These are phyloP conservation scores for Neofusicoccum ribis DNA, from an alignment of 2,329 filamentous ascomycete species.

Conservation along the genomic window DNA sequence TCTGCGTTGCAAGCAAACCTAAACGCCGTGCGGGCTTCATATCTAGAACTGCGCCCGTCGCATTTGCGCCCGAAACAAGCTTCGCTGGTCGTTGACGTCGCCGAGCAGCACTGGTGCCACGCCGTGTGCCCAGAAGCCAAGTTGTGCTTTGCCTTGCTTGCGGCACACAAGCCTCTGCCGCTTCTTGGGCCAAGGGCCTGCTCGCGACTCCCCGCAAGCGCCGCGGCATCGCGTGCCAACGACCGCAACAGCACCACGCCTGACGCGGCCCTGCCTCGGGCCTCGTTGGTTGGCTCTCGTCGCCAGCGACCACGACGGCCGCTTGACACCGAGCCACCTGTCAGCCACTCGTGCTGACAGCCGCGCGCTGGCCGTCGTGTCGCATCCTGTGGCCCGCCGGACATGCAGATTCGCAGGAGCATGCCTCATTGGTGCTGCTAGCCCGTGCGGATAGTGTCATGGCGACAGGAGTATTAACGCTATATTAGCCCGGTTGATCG, in stretches of 20 bases:
- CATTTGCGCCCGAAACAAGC: not conserved
- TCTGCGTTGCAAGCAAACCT: not conserved
- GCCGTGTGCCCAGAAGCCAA: not conserved
- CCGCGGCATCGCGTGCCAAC: not conserved
- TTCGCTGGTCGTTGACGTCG: not conserved
- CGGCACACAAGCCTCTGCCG: not conserved
- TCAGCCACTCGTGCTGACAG: not conserved
- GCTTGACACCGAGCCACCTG: not conserved
- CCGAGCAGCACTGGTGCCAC: not conserved
- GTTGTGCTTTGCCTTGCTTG: constrained; percentile 4
- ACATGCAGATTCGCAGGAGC: constrained; percentile 15
- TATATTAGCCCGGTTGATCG: constrained; percentile 3
- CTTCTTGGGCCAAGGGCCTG: not conserved
- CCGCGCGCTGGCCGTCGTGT: not conserved
- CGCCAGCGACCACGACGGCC: not conserved
- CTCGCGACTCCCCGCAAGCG: not conserved
- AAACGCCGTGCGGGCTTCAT: no score
- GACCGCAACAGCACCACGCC: not conserved
- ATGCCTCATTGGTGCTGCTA: not conserved
- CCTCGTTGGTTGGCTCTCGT: not conserved
- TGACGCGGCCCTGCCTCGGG: not conserved
- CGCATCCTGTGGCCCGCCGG: not conserved
- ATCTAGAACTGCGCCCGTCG: not conserved
- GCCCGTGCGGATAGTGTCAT: constrained; percentile 1
- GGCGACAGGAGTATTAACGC: not conserved